phyloP scores from a whole-genome alignment of 2,329 filamentous ascomycete genomes.

The Neofusicoccum laricinum region DNA sequence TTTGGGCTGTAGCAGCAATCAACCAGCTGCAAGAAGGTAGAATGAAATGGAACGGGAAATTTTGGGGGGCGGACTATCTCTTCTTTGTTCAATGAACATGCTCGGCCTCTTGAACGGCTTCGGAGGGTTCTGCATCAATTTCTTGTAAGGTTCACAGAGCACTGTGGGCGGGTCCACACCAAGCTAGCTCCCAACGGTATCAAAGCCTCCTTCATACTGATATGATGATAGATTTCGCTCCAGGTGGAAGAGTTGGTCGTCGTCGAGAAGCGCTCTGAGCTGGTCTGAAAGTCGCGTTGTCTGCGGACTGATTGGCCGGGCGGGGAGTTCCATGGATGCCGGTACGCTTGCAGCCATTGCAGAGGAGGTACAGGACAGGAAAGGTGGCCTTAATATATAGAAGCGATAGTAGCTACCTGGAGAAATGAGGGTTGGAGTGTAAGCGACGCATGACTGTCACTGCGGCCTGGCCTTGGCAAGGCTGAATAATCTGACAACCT shows the following conservation, averaged over 20 bases:
- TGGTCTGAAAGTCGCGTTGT: neutral
- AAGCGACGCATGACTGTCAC: too few relatives aligned
- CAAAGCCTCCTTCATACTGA: neutral
- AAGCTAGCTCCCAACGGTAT: neutral
- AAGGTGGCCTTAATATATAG: too few relatives aligned
- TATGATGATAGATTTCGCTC: neutral
- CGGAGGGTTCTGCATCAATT: neutral
- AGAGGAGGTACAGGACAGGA: too few relatives aligned
- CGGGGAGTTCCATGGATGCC: too few relatives aligned
- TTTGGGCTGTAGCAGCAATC: neutral
- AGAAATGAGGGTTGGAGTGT: too few relatives aligned
- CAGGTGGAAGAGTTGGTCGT: neutral
- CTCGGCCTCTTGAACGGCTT: too few relatives aligned
- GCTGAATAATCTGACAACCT: too few relatives aligned
- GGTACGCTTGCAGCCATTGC: too few relatives aligned
- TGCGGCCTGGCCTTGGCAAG: too few relatives aligned
- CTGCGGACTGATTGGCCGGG: neutral
- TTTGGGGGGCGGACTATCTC: neutral
- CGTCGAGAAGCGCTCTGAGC: neutral
- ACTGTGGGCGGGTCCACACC: neutral
- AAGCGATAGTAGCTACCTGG: too few relatives aligned
- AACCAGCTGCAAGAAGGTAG: neutral
- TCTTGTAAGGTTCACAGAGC: neutral
- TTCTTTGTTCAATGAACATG: too few relatives aligned
- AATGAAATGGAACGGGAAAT: neutral